A percentile compares a stretch with the other conserved stretches of the same genome.
Conservation (phyloP, 306 rosid species). For the Vigna radiata region DNA sequence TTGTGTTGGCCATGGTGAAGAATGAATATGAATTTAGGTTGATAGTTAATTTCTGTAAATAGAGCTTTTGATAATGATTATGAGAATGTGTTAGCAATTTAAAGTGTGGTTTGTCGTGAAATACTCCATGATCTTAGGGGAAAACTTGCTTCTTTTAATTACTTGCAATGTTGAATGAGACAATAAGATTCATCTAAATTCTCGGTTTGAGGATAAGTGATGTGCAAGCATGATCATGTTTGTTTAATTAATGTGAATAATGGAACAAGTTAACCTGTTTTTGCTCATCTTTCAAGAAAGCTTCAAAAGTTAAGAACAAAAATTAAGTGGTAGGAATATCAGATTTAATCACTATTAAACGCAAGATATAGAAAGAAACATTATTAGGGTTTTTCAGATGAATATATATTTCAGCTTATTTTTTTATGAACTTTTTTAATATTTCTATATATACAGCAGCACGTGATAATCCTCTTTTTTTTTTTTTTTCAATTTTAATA, state of each 20-base stretch:
- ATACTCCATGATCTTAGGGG: constrained; percentile 51
- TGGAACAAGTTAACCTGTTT: constrained; percentile 29
- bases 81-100: constrained; percentile 30
- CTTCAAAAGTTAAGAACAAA: constrained; percentile 13
- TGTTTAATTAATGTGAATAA: constrained; percentile 25
- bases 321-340: background rate
- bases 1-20: constrained; percentile 22
- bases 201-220: constrained; percentile 43
- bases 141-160: constrained; percentile 46
- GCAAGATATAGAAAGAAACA: background rate
- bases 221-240: constrained; percentile 22
- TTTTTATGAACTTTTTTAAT: background rate
- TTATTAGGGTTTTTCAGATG: background rate
- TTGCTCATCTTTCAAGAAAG: constrained; percentile 45
- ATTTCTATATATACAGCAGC: background rate
- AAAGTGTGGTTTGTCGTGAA: constrained; percentile 40
- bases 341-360: background rate
- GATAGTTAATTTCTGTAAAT: background rate
- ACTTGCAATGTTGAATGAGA: constrained; percentile 41
- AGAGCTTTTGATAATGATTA: constrained; percentile 11
- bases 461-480: background rate
- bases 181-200: constrained; percentile 29
- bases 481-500: background rate
- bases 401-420: background rate
- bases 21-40: background rate